A percentile compares a stretch with the other conserved stretches of the same genome.
These are phyloP conservation scores for Chalciporus piperatus DNA, from an alignment of 768 basidiomycete species.

Conservation along the genomic window DNA sequence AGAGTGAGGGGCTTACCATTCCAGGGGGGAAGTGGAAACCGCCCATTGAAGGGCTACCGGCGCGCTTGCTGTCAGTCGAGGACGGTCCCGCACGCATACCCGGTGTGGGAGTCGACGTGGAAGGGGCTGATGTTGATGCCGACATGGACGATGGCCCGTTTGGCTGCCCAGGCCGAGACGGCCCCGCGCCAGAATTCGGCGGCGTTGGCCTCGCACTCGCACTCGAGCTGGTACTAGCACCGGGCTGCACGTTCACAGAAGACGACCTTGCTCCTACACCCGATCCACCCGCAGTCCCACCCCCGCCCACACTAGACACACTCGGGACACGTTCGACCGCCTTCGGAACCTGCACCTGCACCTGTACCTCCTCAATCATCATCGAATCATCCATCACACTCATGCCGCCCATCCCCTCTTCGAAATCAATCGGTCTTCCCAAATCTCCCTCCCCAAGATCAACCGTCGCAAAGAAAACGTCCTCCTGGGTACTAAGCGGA, in stretches of 20 bases:
- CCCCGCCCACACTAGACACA: background rate
- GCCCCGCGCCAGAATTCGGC: background rate
- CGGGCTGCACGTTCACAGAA: too few species aligned
- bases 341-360: background rate
- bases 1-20: slow-evolving; percentile 34
- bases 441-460: slow-evolving; percentile 48
- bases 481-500: slow-evolving; percentile 62
- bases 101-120: background rate
- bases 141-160: background rate
- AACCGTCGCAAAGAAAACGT: slow-evolving; percentile 57
- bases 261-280: too few species aligned
- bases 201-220: background rate
- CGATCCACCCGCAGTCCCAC: too few species aligned
- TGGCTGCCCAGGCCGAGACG: background rate
- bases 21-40: slow-evolving; percentile 51
- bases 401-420: slow-evolving; percentile 31
- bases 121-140: slow-evolving; percentile 2
- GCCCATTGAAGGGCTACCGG: slow-evolving; percentile 35
- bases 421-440: slow-evolving; percentile 38
- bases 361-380: background rate
- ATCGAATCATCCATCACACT: slow-evolving; percentile 8
- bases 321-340: background rate
- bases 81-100: background rate
- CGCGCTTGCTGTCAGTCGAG: background rate
- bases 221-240: too few species aligned